Base-by-base conservation (phyloP, 345 rosid species). In the Populus deltoides region DNA sequence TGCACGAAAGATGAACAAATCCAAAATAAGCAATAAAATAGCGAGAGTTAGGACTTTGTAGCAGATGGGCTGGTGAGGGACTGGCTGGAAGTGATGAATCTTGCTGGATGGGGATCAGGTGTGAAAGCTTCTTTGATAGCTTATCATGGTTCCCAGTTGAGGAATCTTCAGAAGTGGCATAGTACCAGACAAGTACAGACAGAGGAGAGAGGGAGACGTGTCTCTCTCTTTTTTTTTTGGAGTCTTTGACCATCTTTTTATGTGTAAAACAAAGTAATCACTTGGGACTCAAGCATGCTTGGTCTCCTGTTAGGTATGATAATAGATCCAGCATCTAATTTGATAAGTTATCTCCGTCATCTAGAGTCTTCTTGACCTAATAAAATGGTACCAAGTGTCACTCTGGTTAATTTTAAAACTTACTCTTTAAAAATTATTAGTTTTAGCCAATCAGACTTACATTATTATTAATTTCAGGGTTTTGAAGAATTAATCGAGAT, bases 281-380 rank as follows among this genome's bases (percentile, higher is more conserved):
- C 59, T n/a, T 43, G 13, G 16, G 18, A 43, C 20, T n/a, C 25
- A 69, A n/a, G 31, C 69, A 4, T 67, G n/a, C 8, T 0, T 67
- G 43, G 38, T 35, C 71, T 36, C 11, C 11, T 16, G 55, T 70
- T 70, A 25, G 38, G 73, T 70, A 0, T 45, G 73, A 47, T 71
- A 71, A 16, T 7, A 17, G 25, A 47, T 47, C 61, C 17, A n/a
- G 3, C 67, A 18, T 73, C n/a, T 24, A 59, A 22, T 16, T 38
- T 73, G 67, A 73, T 73, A 73, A n/a, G 66, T 57, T 73, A 73
- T 73, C 51, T 38, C 12, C 16, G 4, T 12, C 53, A 18, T 20
- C 24, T 7, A 53, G 24, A 53, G 29, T 47, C 18, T 15, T 12
- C 18, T 47, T 15, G 20, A 47, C 53, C 53, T 47, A 0, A 47